Evolutionary conservation across 2,329 filamentous ascomycete species (phyloP).

Genomic region (Elsinoe necatrix): DNA sequence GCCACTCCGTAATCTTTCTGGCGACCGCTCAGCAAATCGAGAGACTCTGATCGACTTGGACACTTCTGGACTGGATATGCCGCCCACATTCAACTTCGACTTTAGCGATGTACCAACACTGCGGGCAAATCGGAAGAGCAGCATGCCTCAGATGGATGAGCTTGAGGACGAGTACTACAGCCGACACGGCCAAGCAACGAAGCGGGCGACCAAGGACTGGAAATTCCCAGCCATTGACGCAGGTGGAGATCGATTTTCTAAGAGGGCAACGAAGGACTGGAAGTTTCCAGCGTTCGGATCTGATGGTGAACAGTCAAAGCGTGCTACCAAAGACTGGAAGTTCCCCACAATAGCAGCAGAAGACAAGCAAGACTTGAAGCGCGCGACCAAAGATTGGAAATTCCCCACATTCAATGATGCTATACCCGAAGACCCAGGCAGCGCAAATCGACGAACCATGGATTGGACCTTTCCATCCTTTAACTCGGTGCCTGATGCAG

Average conservation of each 20-base stretch:
- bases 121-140: conserved; percentile 46
- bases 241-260: conserved; percentile 25
- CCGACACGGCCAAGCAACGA: conserved; percentile 30
- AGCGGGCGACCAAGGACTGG: conserved; percentile 26
- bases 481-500: conserved; percentile 25
- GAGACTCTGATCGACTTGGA: conserved; percentile 52
- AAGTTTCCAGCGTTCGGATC: conserved; percentile 31
- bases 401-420: conserved; percentile 27
- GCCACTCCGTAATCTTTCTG: conserved; percentile 38
- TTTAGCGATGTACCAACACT: conserved; percentile 47
- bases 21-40: conserved; percentile 35
- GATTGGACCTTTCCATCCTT: conserved; percentile 43
- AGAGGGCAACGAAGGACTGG: conserved; percentile 41
- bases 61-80: conserved; percentile 42
- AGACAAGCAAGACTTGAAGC: conserved; percentile 26
- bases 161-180: conserved; percentile 34
- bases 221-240: conserved; percentile 19
- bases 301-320: conserved; percentile 24
- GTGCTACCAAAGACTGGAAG: conserved; percentile 47
- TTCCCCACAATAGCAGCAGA: conserved; percentile 39
- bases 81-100: conserved; percentile 39
- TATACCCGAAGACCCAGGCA: conserved; percentile 18
- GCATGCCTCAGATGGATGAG: conserved; percentile 36
- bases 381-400: conserved; percentile 41
- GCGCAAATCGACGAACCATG: conserved; percentile 36